Conservation (phyloP, 331 rosid genomes). For the Acacia concinna region DNA sequence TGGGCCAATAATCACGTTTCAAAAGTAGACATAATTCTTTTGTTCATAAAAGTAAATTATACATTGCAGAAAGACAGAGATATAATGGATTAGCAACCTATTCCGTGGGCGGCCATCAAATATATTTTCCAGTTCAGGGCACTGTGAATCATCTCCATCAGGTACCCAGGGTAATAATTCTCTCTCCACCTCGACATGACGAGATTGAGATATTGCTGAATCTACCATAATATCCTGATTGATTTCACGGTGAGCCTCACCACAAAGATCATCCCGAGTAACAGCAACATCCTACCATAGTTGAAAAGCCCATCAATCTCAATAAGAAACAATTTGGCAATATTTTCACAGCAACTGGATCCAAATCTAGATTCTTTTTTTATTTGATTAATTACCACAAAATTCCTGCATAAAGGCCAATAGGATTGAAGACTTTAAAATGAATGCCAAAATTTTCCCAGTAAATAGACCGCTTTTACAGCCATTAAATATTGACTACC, state of each 20-base stretch:
- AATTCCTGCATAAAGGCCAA: slow-evolving; percentile 15
- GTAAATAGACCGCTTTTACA: background rate
- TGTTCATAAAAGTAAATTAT: slow-evolving; percentile 1
- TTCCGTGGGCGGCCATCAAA: slow-evolving; percentile 79
- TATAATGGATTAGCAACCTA: slow-evolving; percentile 55
- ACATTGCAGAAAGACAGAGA: slow-evolving; percentile 25
- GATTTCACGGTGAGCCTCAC: slow-evolving; percentile 57
- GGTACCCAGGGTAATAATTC: slow-evolving; percentile 94
- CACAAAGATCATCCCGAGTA: slow-evolving; percentile 50
- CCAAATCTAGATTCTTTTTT: slow-evolving; percentile 4
- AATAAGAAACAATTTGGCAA: slow-evolving; percentile 33
- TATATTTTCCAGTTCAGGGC: slow-evolving; percentile 82
- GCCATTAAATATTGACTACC: slow-evolving; percentile 41
- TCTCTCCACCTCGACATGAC: slow-evolving; percentile 67
- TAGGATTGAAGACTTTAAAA: slow-evolving; percentile 18
- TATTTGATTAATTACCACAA: slow-evolving; percentile 1
- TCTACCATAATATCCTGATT: slow-evolving; percentile 81
- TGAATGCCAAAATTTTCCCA: background rate
- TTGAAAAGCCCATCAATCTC: slow-evolving; percentile 29
- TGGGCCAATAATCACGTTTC: background rate
- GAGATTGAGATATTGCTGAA: slow-evolving; percentile 78
- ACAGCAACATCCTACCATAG: slow-evolving; percentile 66
- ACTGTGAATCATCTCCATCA: slow-evolving; percentile 74
- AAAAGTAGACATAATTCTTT: slow-evolving; percentile 14
- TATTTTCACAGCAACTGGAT: slow-evolving; percentile 25